Conservation (phyloP, 2,329 filamentous ascomycete genomes). For the Fusarium verrucosum region DNA sequence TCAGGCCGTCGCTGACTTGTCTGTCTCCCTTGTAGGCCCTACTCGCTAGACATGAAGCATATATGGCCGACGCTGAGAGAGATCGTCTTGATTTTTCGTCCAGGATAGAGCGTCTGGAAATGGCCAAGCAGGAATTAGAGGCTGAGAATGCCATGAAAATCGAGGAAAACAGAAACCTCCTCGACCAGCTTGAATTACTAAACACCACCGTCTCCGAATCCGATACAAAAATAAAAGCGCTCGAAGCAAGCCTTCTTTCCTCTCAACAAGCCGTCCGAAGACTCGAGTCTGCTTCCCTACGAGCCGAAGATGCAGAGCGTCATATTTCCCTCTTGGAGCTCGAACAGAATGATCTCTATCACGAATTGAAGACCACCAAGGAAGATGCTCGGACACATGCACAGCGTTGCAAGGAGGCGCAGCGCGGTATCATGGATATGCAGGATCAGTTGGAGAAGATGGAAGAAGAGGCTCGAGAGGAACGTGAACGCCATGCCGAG, state of each 20-base stretch:
- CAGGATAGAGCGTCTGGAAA: slow-evolving; percentile 80
- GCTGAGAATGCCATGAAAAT: slow-evolving; percentile 78
- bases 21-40: slow-evolving; percentile 75
- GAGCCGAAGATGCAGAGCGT: slow-evolving; percentile 80
- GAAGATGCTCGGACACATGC: slow-evolving; percentile 82
- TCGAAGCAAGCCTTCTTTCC: slow-evolving; percentile 79
- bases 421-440: slow-evolving; percentile 78
- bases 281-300: slow-evolving; percentile 75
- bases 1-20: slow-evolving; percentile 71
- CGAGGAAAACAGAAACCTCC: slow-evolving; percentile 81
- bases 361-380: slow-evolving; percentile 70
- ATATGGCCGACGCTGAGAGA: slow-evolving; percentile 90
- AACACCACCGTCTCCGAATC: slow-evolving; percentile 83
- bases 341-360: slow-evolving; percentile 79
- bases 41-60: slow-evolving; percentile 89
- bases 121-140: slow-evolving; percentile 77
- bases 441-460: slow-evolving; percentile 90
- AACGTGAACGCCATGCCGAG: slow-evolving; percentile 83
- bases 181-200: slow-evolving; percentile 84
- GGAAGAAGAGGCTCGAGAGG: slow-evolving; percentile 82
- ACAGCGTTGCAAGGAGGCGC: slow-evolving; percentile 85
- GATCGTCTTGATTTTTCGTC: slow-evolving; percentile 78
- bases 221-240: slow-evolving; percentile 78
- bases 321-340: slow-evolving; percentile 82
- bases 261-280: slow-evolving; percentile 81